Percentiles rank a stretch among this genome's conserved stretches.
phyloP scores from a whole-genome alignment of 257 asterid species.

The Lavandula angustifolia region DNA sequence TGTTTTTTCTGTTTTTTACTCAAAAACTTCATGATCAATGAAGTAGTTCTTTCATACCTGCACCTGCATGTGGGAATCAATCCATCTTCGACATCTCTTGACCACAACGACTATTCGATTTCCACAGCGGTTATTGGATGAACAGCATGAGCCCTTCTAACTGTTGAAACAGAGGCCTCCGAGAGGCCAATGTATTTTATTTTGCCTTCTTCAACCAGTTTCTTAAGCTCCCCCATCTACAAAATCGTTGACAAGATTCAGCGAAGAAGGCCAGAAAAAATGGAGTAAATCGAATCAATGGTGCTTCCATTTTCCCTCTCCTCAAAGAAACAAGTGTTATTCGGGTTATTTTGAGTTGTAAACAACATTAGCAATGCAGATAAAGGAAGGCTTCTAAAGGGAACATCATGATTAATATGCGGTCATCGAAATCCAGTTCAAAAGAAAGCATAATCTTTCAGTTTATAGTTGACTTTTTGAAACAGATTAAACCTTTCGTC shows the following conservation, averaged over 20 bases:
- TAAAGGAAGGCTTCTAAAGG: no score
- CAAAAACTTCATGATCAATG: no score
- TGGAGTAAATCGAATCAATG: neutral
- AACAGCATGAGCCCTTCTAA: conserved; percentile 76
- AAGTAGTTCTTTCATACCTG: conserved; percentile 29
- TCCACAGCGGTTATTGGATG: conserved; percentile 74
- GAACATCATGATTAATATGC: no score
- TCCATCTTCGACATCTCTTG: conserved; percentile 61
- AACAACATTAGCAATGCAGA: no score
- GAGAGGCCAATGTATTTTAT: conserved; percentile 71
- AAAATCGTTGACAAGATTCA: neutral
- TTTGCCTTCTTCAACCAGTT: conserved; percentile 71
- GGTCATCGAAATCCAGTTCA: no score
- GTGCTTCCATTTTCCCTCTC: neutral
- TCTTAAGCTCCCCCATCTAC: conserved; percentile 73
- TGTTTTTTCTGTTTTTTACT: no score
- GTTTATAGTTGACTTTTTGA: no score
- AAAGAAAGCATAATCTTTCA: no score
- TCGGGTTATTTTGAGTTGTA: no score
- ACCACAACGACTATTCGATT: conserved; percentile 64
- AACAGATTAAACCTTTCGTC: no score
- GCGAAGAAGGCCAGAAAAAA: neutral
- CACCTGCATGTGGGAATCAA: conserved; percentile 64
- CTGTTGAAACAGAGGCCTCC: conserved; percentile 68
- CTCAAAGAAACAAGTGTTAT: no score